Base-by-base conservation (phyloP, 257 asterid species). In the Gentiana dahurica region DNA sequence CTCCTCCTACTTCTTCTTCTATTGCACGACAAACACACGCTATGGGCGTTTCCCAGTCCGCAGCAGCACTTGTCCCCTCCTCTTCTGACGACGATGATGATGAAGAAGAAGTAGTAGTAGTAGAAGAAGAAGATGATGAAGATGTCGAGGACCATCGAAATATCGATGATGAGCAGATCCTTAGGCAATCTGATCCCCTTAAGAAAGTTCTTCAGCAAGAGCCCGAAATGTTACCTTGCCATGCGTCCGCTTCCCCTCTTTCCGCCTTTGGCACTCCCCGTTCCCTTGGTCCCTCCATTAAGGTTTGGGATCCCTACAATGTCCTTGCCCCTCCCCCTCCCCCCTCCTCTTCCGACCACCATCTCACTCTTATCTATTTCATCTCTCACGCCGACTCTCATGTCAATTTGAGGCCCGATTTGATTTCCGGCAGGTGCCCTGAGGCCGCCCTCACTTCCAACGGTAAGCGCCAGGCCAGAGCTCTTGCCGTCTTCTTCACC, bases 161-260 rank as follows among this genome's bases (percentile, higher is more conserved):
- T 57, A 57, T 62, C 50, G 55, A 57, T 32, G 57, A 57, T 37
- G 49, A 41, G 32, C 59, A 59, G 70, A 66, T 49, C 59, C 24
- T 24, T 24, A 74, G 53, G 35, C 70, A 57, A 60, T 57, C 64
- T 44, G 33, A 72, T 57, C 57, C 79, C 6, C 81, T 76, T 1
- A 91, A 87, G 79, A 91, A 85, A 60, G 81, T 87, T 53, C 85
- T 91, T 4, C 75, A 85, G 64, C 98, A 91, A 65, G 98, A 91
- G 66, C 98, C 98, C 4, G 98, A 91, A 65, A 91, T 85, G 81
- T 81, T 85, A 57, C 95, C 97, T n/a, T 92, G 86, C 77, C 95
- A 91, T 80, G 83, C 95, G 55, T 87, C 98, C 43, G 98, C 97
- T 5, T 91, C 98, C 7, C 98, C 98, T 7, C 87, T 91, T 0